Percentiles rank a stretch among this genome's conserved stretches.
Evolutionary conservation across 306 rosid species (phyloP).

Genomic region (Lupinus albus): DNA sequence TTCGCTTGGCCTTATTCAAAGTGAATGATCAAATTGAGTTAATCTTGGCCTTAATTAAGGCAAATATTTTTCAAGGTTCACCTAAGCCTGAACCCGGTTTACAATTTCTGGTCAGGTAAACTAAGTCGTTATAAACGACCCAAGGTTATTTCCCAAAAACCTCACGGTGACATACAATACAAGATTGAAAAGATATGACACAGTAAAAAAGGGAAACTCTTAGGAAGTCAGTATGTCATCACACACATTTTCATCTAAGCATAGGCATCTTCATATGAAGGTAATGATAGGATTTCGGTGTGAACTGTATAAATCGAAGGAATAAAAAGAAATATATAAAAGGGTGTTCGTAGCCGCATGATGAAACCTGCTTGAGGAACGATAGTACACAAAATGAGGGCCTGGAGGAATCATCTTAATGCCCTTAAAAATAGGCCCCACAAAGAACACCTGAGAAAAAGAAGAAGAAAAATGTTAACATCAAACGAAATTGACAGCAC

Average conservation of each 20-base stretch:
- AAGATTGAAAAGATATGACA: constrained; percentile 10
- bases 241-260: neutral
- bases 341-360: neutral
- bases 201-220: neutral
- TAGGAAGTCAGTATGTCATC: neutral
- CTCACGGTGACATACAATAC: neutral
- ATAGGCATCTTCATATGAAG: neutral
- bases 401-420: constrained; percentile 96
- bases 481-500: constrained; percentile 3
- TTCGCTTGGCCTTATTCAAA: too few relatives aligned
- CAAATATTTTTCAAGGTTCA: too few relatives aligned
- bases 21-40: too few relatives aligned
- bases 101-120: too few relatives aligned
- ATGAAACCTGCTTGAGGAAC: constrained; percentile 82
- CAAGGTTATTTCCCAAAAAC: neutral
- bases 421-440: constrained; percentile 85
- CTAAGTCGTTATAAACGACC: neutral
- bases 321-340: neutral
- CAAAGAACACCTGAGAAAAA: constrained; percentile 59
- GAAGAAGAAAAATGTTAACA: neutral
- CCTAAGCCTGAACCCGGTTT: too few relatives aligned
- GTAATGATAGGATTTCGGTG: neutral
- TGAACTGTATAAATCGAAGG: neutral
- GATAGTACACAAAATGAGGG: constrained; percentile 78
- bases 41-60: too few relatives aligned